These are phyloP conservation scores for Apiospora arundinis DNA, from an alignment of 2,329 filamentous ascomycete genomes.

Conservation along the genomic window DNA sequence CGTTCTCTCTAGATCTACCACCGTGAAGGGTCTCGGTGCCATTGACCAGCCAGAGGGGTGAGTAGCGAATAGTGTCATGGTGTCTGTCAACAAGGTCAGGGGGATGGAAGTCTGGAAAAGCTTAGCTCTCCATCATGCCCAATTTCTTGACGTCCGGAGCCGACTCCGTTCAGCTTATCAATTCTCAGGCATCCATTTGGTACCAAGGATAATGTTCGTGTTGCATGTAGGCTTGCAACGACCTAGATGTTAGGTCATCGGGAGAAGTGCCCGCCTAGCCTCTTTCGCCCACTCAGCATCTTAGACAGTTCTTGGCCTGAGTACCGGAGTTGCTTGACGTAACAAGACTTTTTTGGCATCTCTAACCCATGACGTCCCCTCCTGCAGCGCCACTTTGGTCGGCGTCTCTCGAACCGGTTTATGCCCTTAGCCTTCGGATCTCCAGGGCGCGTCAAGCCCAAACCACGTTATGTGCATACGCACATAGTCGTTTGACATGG, in stretches of 20 bases:
- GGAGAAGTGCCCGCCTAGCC: neutral
- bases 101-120: too few relatives aligned
- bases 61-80: neutral
- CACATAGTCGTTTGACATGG: neutral
- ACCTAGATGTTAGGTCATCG: neutral
- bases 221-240: neutral
- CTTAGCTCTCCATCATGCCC: neutral
- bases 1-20: neutral
- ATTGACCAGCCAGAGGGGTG: neutral
- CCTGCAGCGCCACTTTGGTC: neutral
- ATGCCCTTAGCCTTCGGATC: neutral
- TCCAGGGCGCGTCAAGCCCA: neutral
- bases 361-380: neutral
- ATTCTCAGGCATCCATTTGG: neutral
- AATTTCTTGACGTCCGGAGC: neutral
- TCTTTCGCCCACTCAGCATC: neutral
- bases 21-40: neutral
- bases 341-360: neutral
- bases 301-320: neutral
- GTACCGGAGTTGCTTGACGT: neutral
- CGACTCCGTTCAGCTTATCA: neutral
- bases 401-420: neutral
- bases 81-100: neutral
- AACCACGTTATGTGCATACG: neutral
- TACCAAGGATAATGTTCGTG: neutral